Conservation (phyloP, 805 yeast genomes). For the Saccharomyces jurei region DNA sequence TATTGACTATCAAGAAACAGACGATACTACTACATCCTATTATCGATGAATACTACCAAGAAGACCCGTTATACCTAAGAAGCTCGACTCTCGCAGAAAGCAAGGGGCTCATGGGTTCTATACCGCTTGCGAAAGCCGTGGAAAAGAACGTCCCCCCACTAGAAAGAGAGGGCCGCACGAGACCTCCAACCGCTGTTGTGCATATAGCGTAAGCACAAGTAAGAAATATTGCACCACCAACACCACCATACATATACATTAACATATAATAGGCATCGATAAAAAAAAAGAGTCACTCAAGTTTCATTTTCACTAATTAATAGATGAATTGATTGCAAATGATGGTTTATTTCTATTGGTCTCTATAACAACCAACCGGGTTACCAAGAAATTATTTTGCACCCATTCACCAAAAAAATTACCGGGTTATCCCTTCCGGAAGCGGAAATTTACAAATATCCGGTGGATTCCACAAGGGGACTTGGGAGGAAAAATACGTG, state of each 20-base stretch:
- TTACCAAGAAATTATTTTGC: background rate
- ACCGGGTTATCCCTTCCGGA: background rate
- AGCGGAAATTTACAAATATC: background rate
- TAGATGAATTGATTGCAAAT: background rate
- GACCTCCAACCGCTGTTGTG: slow-evolving; percentile 21
- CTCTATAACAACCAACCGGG: background rate
- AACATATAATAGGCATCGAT: background rate
- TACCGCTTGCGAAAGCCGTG: slow-evolving; percentile 54
- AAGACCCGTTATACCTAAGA: slow-evolving; percentile 58
- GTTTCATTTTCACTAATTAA: background rate
- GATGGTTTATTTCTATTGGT: background rate
- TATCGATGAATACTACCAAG: slow-evolving; percentile 77
- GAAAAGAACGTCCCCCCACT: slow-evolving; percentile 62
- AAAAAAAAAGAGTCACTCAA: background rate
- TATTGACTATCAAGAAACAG: slow-evolving; percentile 72
- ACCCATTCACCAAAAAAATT: background rate
- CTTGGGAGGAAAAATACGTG: background rate
- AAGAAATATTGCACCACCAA: background rate
- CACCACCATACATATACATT: background rate
- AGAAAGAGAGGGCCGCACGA: slow-evolving; percentile 64
- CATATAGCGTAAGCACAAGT: slow-evolving; percentile 1
- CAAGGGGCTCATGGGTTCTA: slow-evolving; percentile 89
- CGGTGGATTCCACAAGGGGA: background rate
- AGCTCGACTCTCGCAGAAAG: slow-evolving; percentile 77
- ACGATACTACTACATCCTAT: slow-evolving; percentile 89